Percentiles rank a stretch among this genome's conserved stretches.
phyloP scores from a whole-genome alignment of 768 basidiomycete species.

The Pleurotus platypus region DNA sequence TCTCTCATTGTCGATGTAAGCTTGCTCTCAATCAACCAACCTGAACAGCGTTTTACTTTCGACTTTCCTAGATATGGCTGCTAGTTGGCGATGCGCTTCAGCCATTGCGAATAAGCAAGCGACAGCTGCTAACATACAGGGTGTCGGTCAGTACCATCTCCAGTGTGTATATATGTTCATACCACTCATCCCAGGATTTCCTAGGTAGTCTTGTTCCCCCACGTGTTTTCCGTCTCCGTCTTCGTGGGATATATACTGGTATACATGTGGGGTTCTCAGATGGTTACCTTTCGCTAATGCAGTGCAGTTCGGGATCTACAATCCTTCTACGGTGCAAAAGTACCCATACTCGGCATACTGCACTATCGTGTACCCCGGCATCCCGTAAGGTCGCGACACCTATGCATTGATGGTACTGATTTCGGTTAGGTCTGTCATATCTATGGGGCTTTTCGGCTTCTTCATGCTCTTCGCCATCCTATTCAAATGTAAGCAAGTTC shows the following conservation, averaged over 20 bases:
- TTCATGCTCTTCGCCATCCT: neutral
- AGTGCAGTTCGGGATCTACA: neutral
- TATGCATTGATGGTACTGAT: neutral
- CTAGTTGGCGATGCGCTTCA: neutral
- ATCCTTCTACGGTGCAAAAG: neutral
- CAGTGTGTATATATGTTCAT: neutral
- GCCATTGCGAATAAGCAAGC: neutral
- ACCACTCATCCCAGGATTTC: neutral
- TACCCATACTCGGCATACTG: neutral
- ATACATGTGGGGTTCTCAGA: neutral
- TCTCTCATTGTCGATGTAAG: constrained; percentile 2
- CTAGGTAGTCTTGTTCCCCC: neutral
- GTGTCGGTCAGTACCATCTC: neutral
- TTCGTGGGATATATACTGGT: neutral
- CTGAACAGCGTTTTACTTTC: neutral
- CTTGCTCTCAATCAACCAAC: neutral
- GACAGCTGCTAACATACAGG: neutral
- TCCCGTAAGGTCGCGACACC: neutral
- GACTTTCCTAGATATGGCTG: neutral
- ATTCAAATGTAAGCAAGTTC: neutral
- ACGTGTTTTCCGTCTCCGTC: neutral
- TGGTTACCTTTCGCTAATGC: neutral
- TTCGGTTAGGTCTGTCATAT: neutral
- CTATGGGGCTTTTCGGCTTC: neutral
- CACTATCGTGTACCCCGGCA: neutral